Evolutionary conservation across 2,329 filamentous ascomycete species (phyloP), one percentile per base, ranked within the genome.

Genomic region (Orbilia javanica): DNA sequence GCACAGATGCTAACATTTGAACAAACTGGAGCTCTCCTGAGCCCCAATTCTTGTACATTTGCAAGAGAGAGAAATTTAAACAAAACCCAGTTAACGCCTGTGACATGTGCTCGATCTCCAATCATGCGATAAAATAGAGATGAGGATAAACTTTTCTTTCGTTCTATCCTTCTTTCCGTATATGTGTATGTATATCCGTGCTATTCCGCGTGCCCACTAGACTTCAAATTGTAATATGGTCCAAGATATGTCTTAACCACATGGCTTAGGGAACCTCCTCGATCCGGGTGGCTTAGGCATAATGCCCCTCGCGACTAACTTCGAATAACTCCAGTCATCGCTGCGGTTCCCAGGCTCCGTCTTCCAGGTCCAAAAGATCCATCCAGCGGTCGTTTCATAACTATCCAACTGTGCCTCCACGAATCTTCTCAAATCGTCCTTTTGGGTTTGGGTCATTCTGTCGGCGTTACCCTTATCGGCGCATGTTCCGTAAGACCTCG

Each of bases 321-420:
- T 73, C 27, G 63, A 66, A 22, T 69, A 55, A 60, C 64, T 74
- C 75, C 75, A 74, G 18, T 79, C 75, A 27, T 82, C 82, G 73
- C 86, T 86, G 25, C 86, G 85, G 82, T 89, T 87, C 87, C 88
- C 85, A 0, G 79, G 78, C 80, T 89, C 87, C 0, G 88, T 88
- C 84, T 89, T 89, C 83, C 88, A 89, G 78, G 88, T 88, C 87
- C 87, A 89, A 81, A 87, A 88, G 29, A 88, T 83, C 87, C 87
- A 89, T 1, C 88, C 88, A 29, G 87, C 83, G 0, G 86, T 86
- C 66, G 85, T 84, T 8, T 89, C 88, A 79, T 86, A 89, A 0
- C 86, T 83, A 31, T 85, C 84, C 60, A 89, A 83, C 82, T 89
- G 88, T 0, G 87, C 87, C 80, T 89, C 87, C 46, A 89, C 87